These are phyloP conservation scores for Monosporascus sp. DNA, from an alignment of 2,329 filamentous ascomycete species.

Conservation along the genomic window DNA sequence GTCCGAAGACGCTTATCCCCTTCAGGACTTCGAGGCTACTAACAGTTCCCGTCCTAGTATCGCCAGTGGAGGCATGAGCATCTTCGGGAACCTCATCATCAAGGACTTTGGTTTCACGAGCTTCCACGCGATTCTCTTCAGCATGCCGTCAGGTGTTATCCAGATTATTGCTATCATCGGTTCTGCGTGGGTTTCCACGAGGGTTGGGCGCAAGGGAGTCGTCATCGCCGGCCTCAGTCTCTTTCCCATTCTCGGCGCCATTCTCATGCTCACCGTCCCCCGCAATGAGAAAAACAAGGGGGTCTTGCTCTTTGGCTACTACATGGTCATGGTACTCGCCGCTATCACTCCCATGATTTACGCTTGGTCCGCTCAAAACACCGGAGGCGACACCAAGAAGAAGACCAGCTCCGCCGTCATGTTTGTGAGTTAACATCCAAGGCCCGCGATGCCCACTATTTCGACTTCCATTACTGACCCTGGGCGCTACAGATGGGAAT, in stretches of 20 bases:
- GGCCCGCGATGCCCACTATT: background rate
- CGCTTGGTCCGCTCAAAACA: slow-evolving; percentile 53
- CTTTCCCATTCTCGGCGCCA: slow-evolving; percentile 34
- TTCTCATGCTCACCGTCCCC: slow-evolving; percentile 44
- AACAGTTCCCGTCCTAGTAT: slow-evolving; percentile 22
- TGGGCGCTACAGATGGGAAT: slow-evolving; percentile 40
- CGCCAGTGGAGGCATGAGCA: slow-evolving; percentile 31
- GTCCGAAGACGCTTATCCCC: slow-evolving; percentile 47
- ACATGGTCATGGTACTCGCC: slow-evolving; percentile 33
- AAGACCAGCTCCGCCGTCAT: slow-evolving; percentile 58
- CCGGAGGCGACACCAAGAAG: slow-evolving; percentile 61
- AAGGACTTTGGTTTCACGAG: slow-evolving; percentile 34
- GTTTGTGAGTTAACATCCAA: slow-evolving; percentile 28
- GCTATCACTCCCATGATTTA: slow-evolving; percentile 51
- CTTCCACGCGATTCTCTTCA: slow-evolving; percentile 36
- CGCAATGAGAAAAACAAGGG: slow-evolving; percentile 37
- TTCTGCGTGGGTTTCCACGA: slow-evolving; percentile 37
- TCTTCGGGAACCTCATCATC: slow-evolving; percentile 35
- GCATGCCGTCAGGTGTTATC: slow-evolving; percentile 34
- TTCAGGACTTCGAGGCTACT: slow-evolving; percentile 48
- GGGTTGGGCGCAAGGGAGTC: slow-evolving; percentile 36
- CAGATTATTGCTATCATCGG: slow-evolving; percentile 28
- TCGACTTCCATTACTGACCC: background rate
- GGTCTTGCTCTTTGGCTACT: slow-evolving; percentile 45
- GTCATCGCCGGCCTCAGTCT: slow-evolving; percentile 34